Evolutionary conservation across 495 filamentous ascomycete genomes (phyloP), one percentile per base, ranked within the genome.

Genomic region (Pseudevernia furfuracea): DNA sequence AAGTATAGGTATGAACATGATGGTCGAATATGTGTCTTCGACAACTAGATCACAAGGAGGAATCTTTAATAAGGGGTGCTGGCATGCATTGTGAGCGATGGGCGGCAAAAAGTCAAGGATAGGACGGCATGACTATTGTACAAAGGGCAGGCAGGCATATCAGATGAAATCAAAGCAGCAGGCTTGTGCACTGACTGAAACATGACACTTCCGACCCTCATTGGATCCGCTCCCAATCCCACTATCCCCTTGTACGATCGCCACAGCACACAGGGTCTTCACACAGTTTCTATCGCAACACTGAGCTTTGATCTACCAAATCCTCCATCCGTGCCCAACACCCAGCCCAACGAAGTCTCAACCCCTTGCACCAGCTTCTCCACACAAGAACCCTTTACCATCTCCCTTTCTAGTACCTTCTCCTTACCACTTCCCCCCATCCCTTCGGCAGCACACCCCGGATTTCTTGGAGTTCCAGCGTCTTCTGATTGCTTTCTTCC

Each of bases 111-210:
- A 36, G 61, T 46, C 38, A 34, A 58, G 48, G 52, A 57, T 63
- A 46, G 39, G 49, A 32, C 25, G 49, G 49, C 48, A 34, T 17
- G 30, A 55, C 7, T 9, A 32, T 55, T 55, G 52, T 55, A 55
- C 30, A 55, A 63, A 19, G 30, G n/a, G 61, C 25, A 38, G 46
- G 49, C 38, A 46, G 41, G 52, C 34, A 21, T 38, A 49, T 36
- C 39, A 34, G 62, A 65, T 36, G 46, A 14, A 71, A 38, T 17
- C 61, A 48, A 39, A 32, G 67, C 10, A 72, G 17, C 55, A 43
- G 71, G 64, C 67, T 82, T 83, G 63, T 82, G 73, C 2, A 78
- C 30, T 34, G 30, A 32, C 30, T 55, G 30, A 34, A 32, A 21
- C 4, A 1, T 52, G 48, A 23, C 46, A 23, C 10, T 12, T 23